Base-by-base conservation (phyloP, 2,329 filamentous ascomycete genomes). In the Claviceps pusilla region DNA sequence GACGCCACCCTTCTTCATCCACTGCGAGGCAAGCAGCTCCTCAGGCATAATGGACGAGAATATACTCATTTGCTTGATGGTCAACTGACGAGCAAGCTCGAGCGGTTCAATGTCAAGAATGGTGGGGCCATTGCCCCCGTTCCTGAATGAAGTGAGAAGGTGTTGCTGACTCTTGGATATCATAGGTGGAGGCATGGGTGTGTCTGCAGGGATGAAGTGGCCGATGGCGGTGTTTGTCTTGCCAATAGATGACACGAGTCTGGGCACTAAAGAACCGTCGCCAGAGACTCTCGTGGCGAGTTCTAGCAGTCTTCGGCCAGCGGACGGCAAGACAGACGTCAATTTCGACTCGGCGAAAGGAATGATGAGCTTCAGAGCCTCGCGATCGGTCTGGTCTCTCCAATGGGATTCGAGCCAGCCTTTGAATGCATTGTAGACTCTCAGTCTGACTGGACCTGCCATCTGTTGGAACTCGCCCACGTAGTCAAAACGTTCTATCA, bases 321-420 rank as follows among this genome's bases (percentile, higher is more conserved):
- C 89, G 19, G 82, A 82, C 16, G 89, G 87, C 42, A 96, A 73
- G 7, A 84, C 75, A 1, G 75, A 68, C 51, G 75, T 75, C 7
- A 98, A 76, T 59, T 85, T 85, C 49, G 78, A 77, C 59, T 84
- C 80, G 2, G 91, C 89, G 68, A 98, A 98, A 1, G 80, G 75
- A 39, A 85, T 76, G 58, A 98, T 94, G 50, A 86, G 73, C 0
- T 78, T 74, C 9, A 98, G 74, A 1, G 90, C 89, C 12, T 81
- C 77, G 53, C 80, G 79, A 65, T 98, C 93, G 11, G 83, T 82
- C 56, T 89, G 82, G 58, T 88, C 82, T 50, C 86, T 82, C 91
- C 93, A 98, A 69, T 98, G 89, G 7, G 87, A 93, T 71, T 97
- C 93, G 24, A 98, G 74, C 93, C 93, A 98, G 46, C 87, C 87